These are phyloP conservation scores for Rhizopogon vinicolor DNA, from an alignment of 768 basidiomycete species.

Conservation along the genomic window DNA sequence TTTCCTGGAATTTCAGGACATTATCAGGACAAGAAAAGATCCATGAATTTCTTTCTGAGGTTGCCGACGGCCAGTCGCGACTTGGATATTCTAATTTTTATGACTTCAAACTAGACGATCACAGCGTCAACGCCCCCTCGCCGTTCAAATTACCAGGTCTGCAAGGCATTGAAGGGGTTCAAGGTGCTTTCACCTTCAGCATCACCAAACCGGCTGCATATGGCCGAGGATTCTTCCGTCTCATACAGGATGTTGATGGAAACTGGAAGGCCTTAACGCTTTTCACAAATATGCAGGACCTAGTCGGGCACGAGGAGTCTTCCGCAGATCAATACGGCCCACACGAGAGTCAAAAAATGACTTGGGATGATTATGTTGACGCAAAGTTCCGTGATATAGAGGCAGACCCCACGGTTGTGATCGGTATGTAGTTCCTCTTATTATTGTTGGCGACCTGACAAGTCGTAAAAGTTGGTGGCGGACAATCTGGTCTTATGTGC, in stretches of 20 bases:
- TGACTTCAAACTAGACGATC: background rate
- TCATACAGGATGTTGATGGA: constrained; percentile 26
- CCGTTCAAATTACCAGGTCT: constrained; percentile 81
- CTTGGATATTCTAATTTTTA: background rate
- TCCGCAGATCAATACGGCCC: constrained; percentile 24
- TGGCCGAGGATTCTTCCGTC: background rate
- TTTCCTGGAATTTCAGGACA: background rate
- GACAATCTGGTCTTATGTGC: constrained; percentile 55
- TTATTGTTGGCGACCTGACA: background rate
- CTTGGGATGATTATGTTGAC: background rate
- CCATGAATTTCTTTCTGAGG: background rate
- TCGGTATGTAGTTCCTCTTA: constrained; percentile 25
- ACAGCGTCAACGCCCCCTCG: constrained; percentile 74
- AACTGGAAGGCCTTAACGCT: constrained; percentile 54
- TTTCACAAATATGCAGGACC: constrained; percentile 51
- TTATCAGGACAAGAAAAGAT: background rate
- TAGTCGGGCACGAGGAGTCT: constrained; percentile 45
- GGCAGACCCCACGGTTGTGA: constrained; percentile 20
- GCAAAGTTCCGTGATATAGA: background rate
- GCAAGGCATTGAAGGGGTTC: constrained; percentile 15
- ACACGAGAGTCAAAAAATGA: background rate
- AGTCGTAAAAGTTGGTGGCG: constrained; percentile 45
- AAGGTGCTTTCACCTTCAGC: constrained; percentile 40
- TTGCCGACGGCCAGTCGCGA: background rate
- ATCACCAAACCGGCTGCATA: constrained; percentile 70